Evolutionary conservation across 495 filamentous ascomycete genomes (phyloP).

Genomic region (Xylaria curta): DNA sequence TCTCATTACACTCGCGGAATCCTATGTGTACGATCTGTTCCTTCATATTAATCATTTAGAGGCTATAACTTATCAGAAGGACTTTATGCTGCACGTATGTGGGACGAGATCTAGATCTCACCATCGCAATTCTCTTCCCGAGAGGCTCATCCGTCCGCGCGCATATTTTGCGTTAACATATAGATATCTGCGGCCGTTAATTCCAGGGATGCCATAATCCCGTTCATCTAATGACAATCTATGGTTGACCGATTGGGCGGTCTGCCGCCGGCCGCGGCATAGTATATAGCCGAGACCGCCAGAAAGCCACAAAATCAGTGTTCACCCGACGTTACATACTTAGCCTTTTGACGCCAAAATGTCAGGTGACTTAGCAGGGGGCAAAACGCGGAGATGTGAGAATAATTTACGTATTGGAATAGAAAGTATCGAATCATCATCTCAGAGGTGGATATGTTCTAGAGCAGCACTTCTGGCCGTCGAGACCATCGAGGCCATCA

Average conservation of each 20-base stretch:
- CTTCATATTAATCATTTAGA: background rate
- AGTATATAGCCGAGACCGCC: conserved; percentile 17
- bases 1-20: background rate
- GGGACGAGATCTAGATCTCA: conserved; percentile 13
- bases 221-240: conserved; percentile 15
- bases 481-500: background rate
- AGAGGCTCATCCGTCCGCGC: background rate
- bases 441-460: background rate
- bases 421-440: background rate
- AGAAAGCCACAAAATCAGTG: background rate
- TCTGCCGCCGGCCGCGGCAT: conserved; percentile 12
- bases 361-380: background rate
- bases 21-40: background rate
- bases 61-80: background rate
- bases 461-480: background rate
- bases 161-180: background rate
- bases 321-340: conserved; percentile 12
- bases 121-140: background rate
- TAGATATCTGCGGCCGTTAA: background rate
- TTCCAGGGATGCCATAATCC: background rate
- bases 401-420: background rate
- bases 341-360: background rate
- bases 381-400: background rate
- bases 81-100: conserved; percentile 1
- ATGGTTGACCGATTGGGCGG: conserved; percentile 13